Conservation (phyloP, 1,139 yeast genomes). For the Debaryomyces coudertii region DNA sequence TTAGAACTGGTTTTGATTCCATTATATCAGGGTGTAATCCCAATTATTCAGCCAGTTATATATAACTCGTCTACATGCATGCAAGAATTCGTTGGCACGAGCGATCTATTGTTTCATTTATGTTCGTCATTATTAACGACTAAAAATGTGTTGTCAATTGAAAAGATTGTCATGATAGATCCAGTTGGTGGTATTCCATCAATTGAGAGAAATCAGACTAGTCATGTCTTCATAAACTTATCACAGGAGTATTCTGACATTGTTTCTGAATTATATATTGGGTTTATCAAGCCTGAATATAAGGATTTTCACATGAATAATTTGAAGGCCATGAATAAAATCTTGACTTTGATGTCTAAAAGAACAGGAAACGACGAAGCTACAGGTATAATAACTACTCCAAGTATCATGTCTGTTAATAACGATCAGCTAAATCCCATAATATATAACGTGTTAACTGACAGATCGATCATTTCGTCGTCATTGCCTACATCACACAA, state of each 20-base stretch:
- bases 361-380: slow-evolving; percentile 42
- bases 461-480: slow-evolving; percentile 89
- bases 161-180: slow-evolving; percentile 79
- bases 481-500: slow-evolving; percentile 79
- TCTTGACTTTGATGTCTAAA: slow-evolving; percentile 34
- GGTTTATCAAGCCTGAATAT: slow-evolving; percentile 46
- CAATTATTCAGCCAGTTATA: slow-evolving; percentile 63
- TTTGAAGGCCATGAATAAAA: slow-evolving; percentile 54
- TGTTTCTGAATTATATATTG: slow-evolving; percentile 60
- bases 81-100: slow-evolving; percentile 39
- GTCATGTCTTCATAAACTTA: slow-evolving; percentile 87
- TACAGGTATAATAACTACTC: slow-evolving; percentile 48
- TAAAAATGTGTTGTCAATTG: slow-evolving; percentile 56
- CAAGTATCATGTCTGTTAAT: slow-evolving; percentile 48
- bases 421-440: slow-evolving; percentile 70
- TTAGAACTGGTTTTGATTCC: slow-evolving; percentile 45
- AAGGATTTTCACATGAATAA: slow-evolving; percentile 59
- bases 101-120: slow-evolving; percentile 33
- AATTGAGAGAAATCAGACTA: slow-evolving; percentile 73
- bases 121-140: slow-evolving; percentile 30
- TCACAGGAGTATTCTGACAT: slow-evolving; percentile 79
- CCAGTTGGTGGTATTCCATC: slow-evolving; percentile 90
- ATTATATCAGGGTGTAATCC: slow-evolving; percentile 52
- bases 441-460: slow-evolving; percentile 85
- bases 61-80: slow-evolving; percentile 39